These are phyloP conservation scores for Kregervanrija delftensis DNA, from an alignment of 805 yeast genomes.

Conservation along the genomic window DNA sequence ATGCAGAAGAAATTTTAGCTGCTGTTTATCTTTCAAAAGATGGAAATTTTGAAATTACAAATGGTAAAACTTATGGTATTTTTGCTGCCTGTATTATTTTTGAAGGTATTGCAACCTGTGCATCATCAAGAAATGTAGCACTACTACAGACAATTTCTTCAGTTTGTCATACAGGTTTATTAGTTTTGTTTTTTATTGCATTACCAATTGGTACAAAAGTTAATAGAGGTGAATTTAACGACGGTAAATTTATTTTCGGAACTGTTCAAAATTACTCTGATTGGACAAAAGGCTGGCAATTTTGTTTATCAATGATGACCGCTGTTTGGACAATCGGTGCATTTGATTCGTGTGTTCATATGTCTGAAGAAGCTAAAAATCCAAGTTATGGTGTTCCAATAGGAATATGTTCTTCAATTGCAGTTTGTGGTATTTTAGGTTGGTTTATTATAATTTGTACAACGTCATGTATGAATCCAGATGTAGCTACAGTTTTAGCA, in stretches of 20 bases:
- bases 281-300: slow-evolving; percentile 35
- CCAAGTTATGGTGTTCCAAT: slow-evolving; percentile 33
- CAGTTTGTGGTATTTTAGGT: slow-evolving; percentile 35
- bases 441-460: slow-evolving; percentile 33
- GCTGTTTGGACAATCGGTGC: slow-evolving; percentile 44
- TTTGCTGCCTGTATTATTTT: slow-evolving; percentile 33
- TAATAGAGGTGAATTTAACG: slow-evolving; percentile 23
- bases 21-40: slow-evolving; percentile 33
- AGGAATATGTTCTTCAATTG: slow-evolving; percentile 37
- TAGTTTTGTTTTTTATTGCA: slow-evolving; percentile 35
- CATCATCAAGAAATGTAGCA: slow-evolving; percentile 32
- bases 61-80: slow-evolving; percentile 33
- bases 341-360: slow-evolving; percentile 40
- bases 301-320: slow-evolving; percentile 36
- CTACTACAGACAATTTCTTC: slow-evolving; percentile 33
- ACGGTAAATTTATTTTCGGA: slow-evolving; percentile 30
- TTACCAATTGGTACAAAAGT: slow-evolving; percentile 33
- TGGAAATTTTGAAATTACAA: slow-evolving; percentile 31
- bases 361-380: slow-evolving; percentile 37
- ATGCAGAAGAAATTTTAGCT: slow-evolving; percentile 34
- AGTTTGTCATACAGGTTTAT: slow-evolving; percentile 26
- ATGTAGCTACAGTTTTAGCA: slow-evolving; percentile 23
- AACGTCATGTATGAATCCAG: slow-evolving; percentile 23
- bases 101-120: slow-evolving; percentile 29
- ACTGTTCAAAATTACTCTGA: slow-evolving; percentile 22